A percentile compares a stretch with the other conserved stretches of the same genome.
Conservation (phyloP, 495 filamentous ascomycete genomes). For the Pseudevernia furfuracea region DNA sequence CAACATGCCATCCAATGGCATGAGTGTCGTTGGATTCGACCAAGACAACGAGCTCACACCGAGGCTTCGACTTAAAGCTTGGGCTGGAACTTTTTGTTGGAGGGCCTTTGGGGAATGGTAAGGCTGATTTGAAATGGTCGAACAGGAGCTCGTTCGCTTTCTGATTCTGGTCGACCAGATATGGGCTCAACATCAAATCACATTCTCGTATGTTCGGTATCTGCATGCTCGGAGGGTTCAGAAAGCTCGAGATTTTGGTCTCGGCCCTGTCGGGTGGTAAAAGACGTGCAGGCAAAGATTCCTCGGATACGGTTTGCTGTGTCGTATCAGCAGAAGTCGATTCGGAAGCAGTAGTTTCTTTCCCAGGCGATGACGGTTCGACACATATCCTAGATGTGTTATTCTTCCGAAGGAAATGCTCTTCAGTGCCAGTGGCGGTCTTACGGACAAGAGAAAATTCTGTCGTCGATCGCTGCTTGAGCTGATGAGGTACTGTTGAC, state of each 20-base stretch:
- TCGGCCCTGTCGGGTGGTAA: neutral
- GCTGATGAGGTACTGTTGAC: neutral
- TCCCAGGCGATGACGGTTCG: constrained; percentile 14
- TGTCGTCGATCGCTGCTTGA: neutral
- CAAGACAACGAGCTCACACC: constrained; percentile 11
- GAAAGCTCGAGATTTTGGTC: neutral
- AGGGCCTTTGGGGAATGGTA: neutral
- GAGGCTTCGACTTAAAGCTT: neutral
- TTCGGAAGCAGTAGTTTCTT: constrained; percentile 19
- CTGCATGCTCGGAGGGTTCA: constrained; percentile 9
- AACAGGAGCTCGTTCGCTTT: neutral
- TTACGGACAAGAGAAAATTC: constrained; percentile 17
- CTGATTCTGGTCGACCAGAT: neutral
- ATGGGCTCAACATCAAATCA: constrained; percentile 12
- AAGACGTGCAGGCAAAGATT: neutral
- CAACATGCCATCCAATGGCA: neutral
- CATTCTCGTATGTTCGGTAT: constrained; percentile 5
- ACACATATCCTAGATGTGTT: constrained; percentile 4
- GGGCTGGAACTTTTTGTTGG: neutral
- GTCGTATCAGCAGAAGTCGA: constrained; percentile 8
- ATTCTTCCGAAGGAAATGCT: neutral
- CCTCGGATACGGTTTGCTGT: constrained; percentile 3
- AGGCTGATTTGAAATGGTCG: neutral
- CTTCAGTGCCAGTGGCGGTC: constrained; percentile 1
- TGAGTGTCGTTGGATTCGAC: constrained; percentile 1